These are phyloP conservation scores for Sugiyamaella chiloensis DNA, from an alignment of 805 yeast genomes.

Conservation along the genomic window DNA sequence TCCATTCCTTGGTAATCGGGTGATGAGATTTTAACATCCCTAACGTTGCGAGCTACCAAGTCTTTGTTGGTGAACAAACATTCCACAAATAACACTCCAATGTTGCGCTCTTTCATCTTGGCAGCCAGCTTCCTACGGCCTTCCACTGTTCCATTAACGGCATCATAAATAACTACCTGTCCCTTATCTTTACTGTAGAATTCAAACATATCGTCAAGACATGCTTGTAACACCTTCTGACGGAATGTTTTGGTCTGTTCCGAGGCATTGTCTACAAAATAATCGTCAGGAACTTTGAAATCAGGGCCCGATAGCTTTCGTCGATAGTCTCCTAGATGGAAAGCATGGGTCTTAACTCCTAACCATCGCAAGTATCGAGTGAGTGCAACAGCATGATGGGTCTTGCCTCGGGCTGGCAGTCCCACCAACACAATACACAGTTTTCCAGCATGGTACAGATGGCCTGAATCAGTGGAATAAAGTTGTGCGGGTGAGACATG, in stretches of 20 bases:
- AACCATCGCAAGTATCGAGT: slow-evolving; percentile 94
- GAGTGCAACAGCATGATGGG: slow-evolving; percentile 85
- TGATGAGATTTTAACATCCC: slow-evolving; percentile 73
- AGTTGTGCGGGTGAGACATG: slow-evolving; percentile 88
- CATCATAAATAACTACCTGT: slow-evolving; percentile 95
- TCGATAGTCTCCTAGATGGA: slow-evolving; percentile 90
- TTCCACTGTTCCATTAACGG: slow-evolving; percentile 76
- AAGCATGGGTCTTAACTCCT: slow-evolving; percentile 88
- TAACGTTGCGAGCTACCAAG: slow-evolving; percentile 69
- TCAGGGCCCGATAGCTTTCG: slow-evolving; percentile 40
- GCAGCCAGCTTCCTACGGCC: slow-evolving; percentile 60
- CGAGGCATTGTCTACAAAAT: slow-evolving; percentile 54
- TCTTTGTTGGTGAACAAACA: slow-evolving; percentile 72
- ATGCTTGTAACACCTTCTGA: slow-evolving; percentile 54
- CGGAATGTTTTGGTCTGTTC: slow-evolving; percentile 52
- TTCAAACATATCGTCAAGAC: slow-evolving; percentile 62
- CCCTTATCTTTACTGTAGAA: slow-evolving; percentile 78
- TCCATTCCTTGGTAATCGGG: slow-evolving; percentile 85
- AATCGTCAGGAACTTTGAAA: slow-evolving; percentile 61
- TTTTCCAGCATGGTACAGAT: slow-evolving; percentile 93
- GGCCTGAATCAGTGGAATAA: slow-evolving; percentile 88
- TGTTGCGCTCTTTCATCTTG: slow-evolving; percentile 52
- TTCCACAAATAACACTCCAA: slow-evolving; percentile 85
- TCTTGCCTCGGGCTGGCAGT: slow-evolving; percentile 93
- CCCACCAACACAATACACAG: slow-evolving; percentile 87